These are phyloP conservation scores for Agaricales sp. DNA, from an alignment of 1,284 basidiomycete genomes.

Conservation along the genomic window DNA sequence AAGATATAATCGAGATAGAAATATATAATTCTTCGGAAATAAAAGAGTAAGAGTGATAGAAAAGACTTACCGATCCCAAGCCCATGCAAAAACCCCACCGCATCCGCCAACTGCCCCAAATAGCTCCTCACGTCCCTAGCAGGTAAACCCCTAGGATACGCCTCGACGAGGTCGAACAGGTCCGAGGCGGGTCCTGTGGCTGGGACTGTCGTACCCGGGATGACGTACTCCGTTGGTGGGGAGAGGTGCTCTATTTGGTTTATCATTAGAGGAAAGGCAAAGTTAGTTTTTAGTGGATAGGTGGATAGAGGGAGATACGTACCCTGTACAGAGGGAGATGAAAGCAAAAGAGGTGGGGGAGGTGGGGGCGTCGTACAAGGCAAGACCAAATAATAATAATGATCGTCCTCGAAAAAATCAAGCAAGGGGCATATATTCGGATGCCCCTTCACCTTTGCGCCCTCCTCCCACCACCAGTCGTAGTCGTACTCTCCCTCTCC, in stretches of 20 bases:
- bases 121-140: constrained; percentile 73
- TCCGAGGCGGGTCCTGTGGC: too few relatives aligned
- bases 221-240: too few relatives aligned
- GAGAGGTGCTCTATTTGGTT: too few relatives aligned
- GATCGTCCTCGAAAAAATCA: constrained; percentile 96
- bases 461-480: constrained; percentile 63
- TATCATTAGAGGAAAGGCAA: background rate
- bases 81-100: constrained; percentile 82
- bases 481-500: too few relatives aligned
- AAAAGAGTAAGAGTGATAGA: constrained; percentile 4
- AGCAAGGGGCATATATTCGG: constrained; percentile 90
- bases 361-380: constrained; percentile 60
- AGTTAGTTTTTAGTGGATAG: background rate
- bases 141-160: constrained; percentile 78
- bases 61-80: constrained; percentile 69
- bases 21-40: constrained; percentile 6
- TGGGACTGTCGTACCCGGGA: too few relatives aligned
- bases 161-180: constrained; percentile 93
- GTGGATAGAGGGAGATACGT: background rate
- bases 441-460: constrained; percentile 68
- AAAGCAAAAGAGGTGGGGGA: too few relatives aligned
- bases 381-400: constrained; percentile 90
- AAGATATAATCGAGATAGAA: constrained; percentile 2
- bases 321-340: too few relatives aligned
- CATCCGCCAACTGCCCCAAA: constrained; percentile 91